These are phyloP conservation scores for Ambispora gerdemannii DNA, from an alignment of 192 early-diverging fungal genomes.

Conservation along the genomic window DNA sequence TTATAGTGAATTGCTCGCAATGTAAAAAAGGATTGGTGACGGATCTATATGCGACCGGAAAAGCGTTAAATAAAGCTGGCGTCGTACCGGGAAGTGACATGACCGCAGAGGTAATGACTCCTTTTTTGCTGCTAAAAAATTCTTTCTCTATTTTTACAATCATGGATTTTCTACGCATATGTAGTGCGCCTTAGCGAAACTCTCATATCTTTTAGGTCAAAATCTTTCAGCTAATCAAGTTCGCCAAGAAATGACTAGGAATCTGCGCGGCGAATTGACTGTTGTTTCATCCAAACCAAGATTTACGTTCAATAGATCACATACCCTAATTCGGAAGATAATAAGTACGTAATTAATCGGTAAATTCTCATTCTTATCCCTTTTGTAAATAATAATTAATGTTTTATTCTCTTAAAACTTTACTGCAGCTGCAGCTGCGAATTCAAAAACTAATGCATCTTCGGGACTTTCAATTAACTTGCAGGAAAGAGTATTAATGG, in stretches of 20 bases:
- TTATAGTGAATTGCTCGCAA: slow-evolving; percentile 96
- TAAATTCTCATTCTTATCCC: neutral
- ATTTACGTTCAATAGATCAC: slow-evolving; percentile 65
- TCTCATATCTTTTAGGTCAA: slow-evolving; percentile 87
- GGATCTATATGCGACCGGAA: slow-evolving; percentile 87
- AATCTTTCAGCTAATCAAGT: slow-evolving; percentile 60
- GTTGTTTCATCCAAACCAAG: slow-evolving; percentile 58
- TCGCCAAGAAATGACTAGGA: slow-evolving; percentile 76
- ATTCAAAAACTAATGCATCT: slow-evolving; percentile 2
- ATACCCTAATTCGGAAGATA: slow-evolving; percentile 49
- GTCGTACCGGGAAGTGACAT: slow-evolving; percentile 92
- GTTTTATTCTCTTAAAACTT: no score
- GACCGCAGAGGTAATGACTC: slow-evolving; percentile 81
- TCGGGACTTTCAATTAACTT: slow-evolving; percentile 24
- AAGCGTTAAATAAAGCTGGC: slow-evolving; percentile 71
- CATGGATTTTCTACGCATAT: slow-evolving; percentile 16
- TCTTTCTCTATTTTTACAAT: no score
- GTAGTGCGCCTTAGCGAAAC: slow-evolving; percentile 89
- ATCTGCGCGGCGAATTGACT: slow-evolving; percentile 91
- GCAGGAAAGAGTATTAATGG: slow-evolving; percentile 47
- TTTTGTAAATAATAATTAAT: neutral
- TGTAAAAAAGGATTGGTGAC: slow-evolving; percentile 85
- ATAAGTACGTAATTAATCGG: slow-evolving; percentile 31
- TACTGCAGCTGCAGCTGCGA: slow-evolving; percentile 1
- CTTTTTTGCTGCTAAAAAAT: no score